A percentile compares a stretch with the other conserved stretches of the same genome.
Conservation (phyloP, 2,329 filamentous ascomycete genomes). For the Pestalotiopsis sp. region DNA sequence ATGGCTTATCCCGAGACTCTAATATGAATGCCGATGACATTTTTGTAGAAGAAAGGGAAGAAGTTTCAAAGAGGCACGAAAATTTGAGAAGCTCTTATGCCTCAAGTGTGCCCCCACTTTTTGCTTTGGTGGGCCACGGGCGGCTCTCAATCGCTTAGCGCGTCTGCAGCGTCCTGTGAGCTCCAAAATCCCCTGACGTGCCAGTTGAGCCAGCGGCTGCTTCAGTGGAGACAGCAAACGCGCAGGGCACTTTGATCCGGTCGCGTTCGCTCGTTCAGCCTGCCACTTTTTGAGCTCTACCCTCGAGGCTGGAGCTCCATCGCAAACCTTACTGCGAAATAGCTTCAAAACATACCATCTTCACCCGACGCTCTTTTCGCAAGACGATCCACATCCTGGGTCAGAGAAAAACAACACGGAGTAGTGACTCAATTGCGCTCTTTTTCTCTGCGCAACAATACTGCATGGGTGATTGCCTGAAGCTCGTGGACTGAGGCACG, state of each 20-base stretch:
- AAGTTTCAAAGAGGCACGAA: slow-evolving; percentile 6
- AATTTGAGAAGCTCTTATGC: slow-evolving; percentile 5
- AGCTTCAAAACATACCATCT: not conserved
- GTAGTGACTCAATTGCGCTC: not conserved
- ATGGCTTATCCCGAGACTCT: slow-evolving; percentile 97
- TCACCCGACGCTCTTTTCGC: not conserved
- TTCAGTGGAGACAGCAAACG: not conserved
- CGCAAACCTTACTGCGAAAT: slow-evolving; percentile 2
- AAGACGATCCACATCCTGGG: not conserved
- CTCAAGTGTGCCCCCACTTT: not conserved
- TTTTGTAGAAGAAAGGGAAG: slow-evolving; percentile 55
- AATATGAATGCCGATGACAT: slow-evolving; percentile 92
- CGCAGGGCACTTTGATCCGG: not conserved
- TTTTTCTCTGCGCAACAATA: not conserved
- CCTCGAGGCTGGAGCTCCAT: not conserved
- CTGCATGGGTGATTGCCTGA: not conserved
- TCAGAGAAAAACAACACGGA: not conserved
- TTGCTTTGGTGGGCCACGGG: not conserved
- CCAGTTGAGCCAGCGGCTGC: not conserved
- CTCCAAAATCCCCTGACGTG: not conserved
- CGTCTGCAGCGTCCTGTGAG: slow-evolving; percentile 9
- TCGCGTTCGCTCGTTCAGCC: slow-evolving; percentile 4
- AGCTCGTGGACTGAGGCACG: not conserved
- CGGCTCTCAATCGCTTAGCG: slow-evolving; percentile 8
- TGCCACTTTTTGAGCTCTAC: slow-evolving; percentile 9